These are phyloP conservation scores for Yamadazyma oceani DNA, from an alignment of 1,139 yeast species.

Conservation along the genomic window DNA sequence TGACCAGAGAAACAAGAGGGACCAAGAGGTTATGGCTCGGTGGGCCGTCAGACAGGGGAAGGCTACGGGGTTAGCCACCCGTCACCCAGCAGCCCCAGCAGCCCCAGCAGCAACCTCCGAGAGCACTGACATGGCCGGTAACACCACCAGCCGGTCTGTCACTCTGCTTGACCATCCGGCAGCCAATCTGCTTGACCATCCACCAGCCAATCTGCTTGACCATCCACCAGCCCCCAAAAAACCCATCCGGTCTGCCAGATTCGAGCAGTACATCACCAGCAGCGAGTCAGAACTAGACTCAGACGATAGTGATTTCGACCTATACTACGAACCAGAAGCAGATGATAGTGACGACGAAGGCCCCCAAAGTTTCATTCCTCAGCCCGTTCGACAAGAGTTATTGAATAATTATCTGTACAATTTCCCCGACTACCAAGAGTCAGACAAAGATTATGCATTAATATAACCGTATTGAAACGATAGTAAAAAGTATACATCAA, in stretches of 20 bases:
- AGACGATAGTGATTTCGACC: neutral
- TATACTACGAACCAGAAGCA: neutral
- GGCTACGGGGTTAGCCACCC: too few species aligned
- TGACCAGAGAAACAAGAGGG: neutral
- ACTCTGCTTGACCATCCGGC: too few species aligned
- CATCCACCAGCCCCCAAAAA: too few species aligned
- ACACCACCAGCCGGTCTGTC: too few species aligned
- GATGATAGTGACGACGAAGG: neutral
- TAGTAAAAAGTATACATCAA: constrained; percentile 5
- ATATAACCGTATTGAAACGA: constrained; percentile 35
- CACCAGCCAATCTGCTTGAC: too few species aligned
- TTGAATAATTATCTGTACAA: neutral
- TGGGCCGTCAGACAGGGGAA: constrained; percentile 1
- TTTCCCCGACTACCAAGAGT: neutral
- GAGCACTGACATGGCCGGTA: too few species aligned
- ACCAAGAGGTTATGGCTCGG: neutral
- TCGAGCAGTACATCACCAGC: neutral
- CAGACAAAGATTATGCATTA: neutral
- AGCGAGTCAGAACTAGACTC: neutral
- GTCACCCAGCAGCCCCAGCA: too few species aligned
- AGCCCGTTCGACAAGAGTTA: neutral
- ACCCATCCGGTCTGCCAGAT: too few species aligned
- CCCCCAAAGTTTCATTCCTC: neutral
- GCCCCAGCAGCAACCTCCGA: too few species aligned
- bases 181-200: too few species aligned